Base-by-base conservation (phyloP, 176 grass and related monocot genomes). In the Tuctoria greenei region DNA sequence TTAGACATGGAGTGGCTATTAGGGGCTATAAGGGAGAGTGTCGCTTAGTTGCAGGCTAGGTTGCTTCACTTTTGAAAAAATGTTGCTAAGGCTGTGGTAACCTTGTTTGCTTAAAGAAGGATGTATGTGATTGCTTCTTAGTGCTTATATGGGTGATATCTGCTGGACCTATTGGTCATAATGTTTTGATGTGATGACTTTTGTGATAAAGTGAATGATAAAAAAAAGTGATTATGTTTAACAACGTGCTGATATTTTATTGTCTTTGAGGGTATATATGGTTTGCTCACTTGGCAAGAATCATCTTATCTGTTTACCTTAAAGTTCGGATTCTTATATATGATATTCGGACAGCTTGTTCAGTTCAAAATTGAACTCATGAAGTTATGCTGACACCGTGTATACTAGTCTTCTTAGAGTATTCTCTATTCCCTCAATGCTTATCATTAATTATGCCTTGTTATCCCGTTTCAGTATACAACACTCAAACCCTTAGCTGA, bases 401-500 rank as follows among this genome's bases (percentile, higher is more conserved):
- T 57, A 25, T 23, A 57, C 21, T 25, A 57, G n/a, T 57, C 8
- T 1, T 7, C 51, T 11, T 25, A 3, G 21, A 57, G n/a, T 57
- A 57, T 57, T 57, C 10, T 58, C 11, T 58, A 13, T 58, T 26
- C 9, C 61, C 79, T 45, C 78, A 2, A 84, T 14, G 38, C 38
- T 47, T 41, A 2, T 54, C 17, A 69, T 61, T 67, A 86, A 67
- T 20, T 4, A 1, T 75, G 26, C 27, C 15, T 34, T 75, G 60
- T 60, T 54, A 47, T 81, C 43, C 24, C 47, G 50, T 36, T 54
- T 15, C 81, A 94, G 91, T 94, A 92, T 82, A 90, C 95, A 54
- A 83, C 87, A 0, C 72, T 98, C 59, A 92, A 98, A 54, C 91
- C 95, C 12, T 80, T 94, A 80, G 86, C 68, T 6, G 85, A 94